Base-by-base conservation (phyloP, 2,329 filamentous ascomycete genomes). In the Curvularia lunata region DNA sequence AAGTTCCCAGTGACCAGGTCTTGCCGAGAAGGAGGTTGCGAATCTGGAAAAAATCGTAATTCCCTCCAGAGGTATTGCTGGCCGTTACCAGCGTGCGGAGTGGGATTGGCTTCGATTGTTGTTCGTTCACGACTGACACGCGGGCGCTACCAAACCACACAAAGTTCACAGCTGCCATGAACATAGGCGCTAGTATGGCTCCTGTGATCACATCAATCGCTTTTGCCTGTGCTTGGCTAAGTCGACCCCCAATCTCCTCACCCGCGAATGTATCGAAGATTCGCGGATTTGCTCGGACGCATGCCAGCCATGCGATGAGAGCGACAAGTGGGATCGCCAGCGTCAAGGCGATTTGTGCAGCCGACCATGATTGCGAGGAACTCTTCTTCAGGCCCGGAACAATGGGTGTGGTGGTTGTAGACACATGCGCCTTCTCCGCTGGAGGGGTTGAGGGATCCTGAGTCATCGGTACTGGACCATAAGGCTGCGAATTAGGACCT, bases 211-310 rank as follows among this genome's bases (percentile, higher is more conserved):
- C 18, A 48, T 65, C 62, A 16, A 66, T 48, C 18, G 59, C 64
- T 54, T 66, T 66, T 10, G 59, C 62, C 27, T 63, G 28, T 19
- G 46, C 27, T 46, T 64, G 59, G 25, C 56, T 63, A 7, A 66
- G 45, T 4, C 50, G 56, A 3, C 62, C 62, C 3, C 62, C 63
- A 25, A 65, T 66, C 32, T 54, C 42, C 19, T 49, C 45, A n/a
- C 52, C 45, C n/a, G 52, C 52, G 38, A 54, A 48, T 7, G 45
- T 54, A 12, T 54, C 52, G 52, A 54, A 54, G n/a, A 54, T 54
- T 10, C 45, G 52, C 27, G 42, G 42, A 40, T 53, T 46, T 9
- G 40, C 50, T 37, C 40, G 40, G 12, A 45, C 32, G 30, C 50
- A 53, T 48, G 16, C 53, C 5, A 50, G 28, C 53, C 46, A 55